Base-by-base conservation (phyloP, 306 rosid species). In the Begonia peltatifolia region DNA sequence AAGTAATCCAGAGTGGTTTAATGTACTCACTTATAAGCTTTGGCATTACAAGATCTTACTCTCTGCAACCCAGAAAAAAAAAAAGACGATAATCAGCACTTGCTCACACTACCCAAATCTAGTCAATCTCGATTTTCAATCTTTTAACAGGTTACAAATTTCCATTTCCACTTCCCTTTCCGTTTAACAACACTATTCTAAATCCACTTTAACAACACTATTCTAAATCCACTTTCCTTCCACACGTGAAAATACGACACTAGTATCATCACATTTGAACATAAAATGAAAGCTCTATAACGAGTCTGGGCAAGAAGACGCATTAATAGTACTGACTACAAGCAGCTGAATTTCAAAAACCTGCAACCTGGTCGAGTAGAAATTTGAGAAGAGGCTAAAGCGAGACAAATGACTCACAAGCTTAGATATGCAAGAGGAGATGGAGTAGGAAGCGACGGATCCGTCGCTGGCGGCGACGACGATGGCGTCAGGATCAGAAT, bases 391-490 rank as follows among this genome's bases (percentile, higher is more conserved):
- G 38, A 30, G 3, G 38, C 6, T 3, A 30, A 30, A 30, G 38
- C 38, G 43, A 14, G 1, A 17, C 0, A 47, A 54, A 42, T 49
- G 53, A 10, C 55, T 20, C 52, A 81, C 93, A 15, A 71, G 84
- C 55, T 84, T 80, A 52, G 85, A 71, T 58, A 84, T 67, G 68
- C 78, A 61, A 46, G 83, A 63, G 49, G 90, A 53, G 41, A 88
- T 76, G 59, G 87, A 72, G 68, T 82, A 89, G 52, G 90, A 78
- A 41, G 94, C 88, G 56, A 82, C 56, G 60, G 76, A 82, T 41
- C 97, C 95, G 53, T 89, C 95, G 60, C 97, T 82, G 65, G 97
- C 80, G 42, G 85, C 94, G 41, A 69, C 82, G 51, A 89, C 60
- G 58, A 89, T 72, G 58, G 77, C 35, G 43, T 82, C 80, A 3